Evolutionary conservation across 1,284 basidiomycete genomes (phyloP).

Genomic region (Ceratobasidium sp.): DNA sequence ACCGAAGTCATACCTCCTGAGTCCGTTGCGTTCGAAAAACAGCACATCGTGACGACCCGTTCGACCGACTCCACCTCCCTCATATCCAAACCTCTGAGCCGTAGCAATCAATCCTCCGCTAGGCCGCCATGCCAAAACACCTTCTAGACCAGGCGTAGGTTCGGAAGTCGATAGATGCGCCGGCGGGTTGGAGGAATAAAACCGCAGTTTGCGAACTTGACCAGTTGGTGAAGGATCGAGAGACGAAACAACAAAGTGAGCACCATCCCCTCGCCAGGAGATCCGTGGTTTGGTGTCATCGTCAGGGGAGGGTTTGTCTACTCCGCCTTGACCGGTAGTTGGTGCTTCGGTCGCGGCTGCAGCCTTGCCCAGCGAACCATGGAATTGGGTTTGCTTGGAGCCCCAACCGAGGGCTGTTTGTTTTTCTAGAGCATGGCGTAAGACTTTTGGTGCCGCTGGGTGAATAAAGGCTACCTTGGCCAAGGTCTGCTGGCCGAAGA

Average conservation of each 20-base stretch:
- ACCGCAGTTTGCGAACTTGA: slow-evolving; percentile 13
- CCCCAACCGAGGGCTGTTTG: slow-evolving; percentile 99
- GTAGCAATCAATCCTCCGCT: slow-evolving; percentile 85
- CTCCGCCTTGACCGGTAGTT: slow-evolving; percentile 55
- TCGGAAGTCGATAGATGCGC: slow-evolving; percentile 87
- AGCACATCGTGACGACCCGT: slow-evolving; percentile 84
- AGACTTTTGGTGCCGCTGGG: neutral
- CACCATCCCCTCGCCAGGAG: slow-evolving; percentile 92
- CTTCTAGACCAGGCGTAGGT: slow-evolving; percentile 81
- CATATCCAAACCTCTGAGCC: slow-evolving; percentile 81
- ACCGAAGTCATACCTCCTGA: slow-evolving; percentile 89
- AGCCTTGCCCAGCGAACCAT: slow-evolving; percentile 92
- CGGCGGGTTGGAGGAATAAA: slow-evolving; percentile 62
- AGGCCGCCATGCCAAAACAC: slow-evolving; percentile 85
- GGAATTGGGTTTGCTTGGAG: slow-evolving; percentile 96
- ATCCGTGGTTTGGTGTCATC: slow-evolving; percentile 80
- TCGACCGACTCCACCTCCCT: slow-evolving; percentile 71
- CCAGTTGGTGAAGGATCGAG: slow-evolving; percentile 53
- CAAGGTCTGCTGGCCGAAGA: slow-evolving; percentile 79
- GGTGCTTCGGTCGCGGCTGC: slow-evolving; percentile 68
- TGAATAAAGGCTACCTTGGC: slow-evolving; percentile 66
- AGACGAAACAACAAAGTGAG: slow-evolving; percentile 86
- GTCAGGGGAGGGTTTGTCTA: slow-evolving; percentile 60
- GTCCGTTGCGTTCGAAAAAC: slow-evolving; percentile 95
- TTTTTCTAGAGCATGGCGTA: slow-evolving; percentile 62